Conservation (phyloP, 768 basidiomycete species). For the Termitomyces sp. region DNA sequence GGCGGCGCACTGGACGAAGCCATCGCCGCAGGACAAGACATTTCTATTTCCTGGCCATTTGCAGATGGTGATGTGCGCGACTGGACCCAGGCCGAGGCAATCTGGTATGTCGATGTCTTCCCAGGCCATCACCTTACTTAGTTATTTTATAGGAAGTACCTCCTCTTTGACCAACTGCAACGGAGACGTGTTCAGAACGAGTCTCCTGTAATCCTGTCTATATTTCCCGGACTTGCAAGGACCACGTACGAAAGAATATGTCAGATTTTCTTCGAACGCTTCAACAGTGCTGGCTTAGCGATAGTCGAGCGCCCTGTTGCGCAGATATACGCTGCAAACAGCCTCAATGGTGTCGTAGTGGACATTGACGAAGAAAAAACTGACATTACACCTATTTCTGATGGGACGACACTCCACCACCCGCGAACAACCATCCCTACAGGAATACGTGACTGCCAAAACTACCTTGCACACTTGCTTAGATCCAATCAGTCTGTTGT, state of each 20-base stretch:
- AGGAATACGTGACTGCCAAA: conserved; percentile 68
- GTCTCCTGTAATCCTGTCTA: conserved; percentile 75
- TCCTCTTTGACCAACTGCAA: conserved; percentile 69
- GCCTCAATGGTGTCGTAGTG: conserved; percentile 68
- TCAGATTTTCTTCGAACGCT: conserved; percentile 87
- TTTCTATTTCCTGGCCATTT: conserved; percentile 80
- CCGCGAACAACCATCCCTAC: conserved; percentile 53
- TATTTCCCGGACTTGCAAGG: conserved; percentile 61
- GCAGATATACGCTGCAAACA: conserved; percentile 74
- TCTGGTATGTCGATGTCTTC: conserved; percentile 55
- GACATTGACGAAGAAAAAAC: conserved; percentile 77
- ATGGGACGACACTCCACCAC: conserved; percentile 55
- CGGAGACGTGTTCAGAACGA: conserved; percentile 83
- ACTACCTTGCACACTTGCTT: conserved; percentile 69
- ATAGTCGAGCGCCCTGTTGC: conserved; percentile 81
- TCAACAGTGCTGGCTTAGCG: conserved; percentile 81
- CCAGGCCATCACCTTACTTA: neutral
- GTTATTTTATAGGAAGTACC: conserved; percentile 61
- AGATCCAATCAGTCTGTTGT: conserved; percentile 63
- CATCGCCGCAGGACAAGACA: conserved; percentile 63
- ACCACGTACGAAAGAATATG: conserved; percentile 66
- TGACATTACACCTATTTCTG: conserved; percentile 74
- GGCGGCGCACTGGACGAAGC: conserved; percentile 79
- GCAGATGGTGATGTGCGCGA: conserved; percentile 65
- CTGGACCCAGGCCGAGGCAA: conserved; percentile 82